Evolutionary conservation across 345 rosid species (phyloP), one percentile per base, ranked within the genome.

Genomic region (Pistacia integerrima): DNA sequence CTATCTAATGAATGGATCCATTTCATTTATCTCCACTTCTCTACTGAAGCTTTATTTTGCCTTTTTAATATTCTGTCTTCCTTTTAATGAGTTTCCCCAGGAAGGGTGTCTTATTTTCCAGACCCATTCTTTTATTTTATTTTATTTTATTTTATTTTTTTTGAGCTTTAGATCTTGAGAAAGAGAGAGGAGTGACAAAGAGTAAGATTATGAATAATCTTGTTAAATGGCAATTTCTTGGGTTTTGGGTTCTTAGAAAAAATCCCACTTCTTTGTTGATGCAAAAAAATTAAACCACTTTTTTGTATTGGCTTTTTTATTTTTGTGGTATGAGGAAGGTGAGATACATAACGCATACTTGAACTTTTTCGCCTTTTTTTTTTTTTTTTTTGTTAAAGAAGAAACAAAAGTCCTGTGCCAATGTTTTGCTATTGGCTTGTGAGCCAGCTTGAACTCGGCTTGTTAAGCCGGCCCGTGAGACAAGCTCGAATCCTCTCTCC

Each of bases 151-250:
- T 25, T 22, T 22, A 0, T 22, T 25, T 25, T 25, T 25, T 25
- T 25, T 25, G 25, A 25, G 25, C 25, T 25, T 81, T 82, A 64
- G 79, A 81, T 82, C 76, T 73, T 65, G 65, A 17, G 69, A 30
- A 30, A 30, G 80, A 60, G 76, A 68, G 38, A 70, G 60, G 78
- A 36, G 72, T 52, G 59, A 46, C 54, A 20, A 66, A 20, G 38
- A 33, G 28, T 18, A 72, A 72, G 70, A 69, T 70, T 61, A 73
- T 75, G 54, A 71, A 76, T 80, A 72, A 69, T 74, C 67, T 67
- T 76, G 79, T 74, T 84, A 81, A 79, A 78, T 84, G 81, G 83
- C 84, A 79, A 87, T 84, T 88, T 78, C 86, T 91, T 90, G 93
- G 94, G 81, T 66, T 77, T 86, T 82, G 91, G 80, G 75, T 74